phyloP scores from a whole-genome alignment of 2,329 filamentous ascomycete species.

The Cordyceps tenuipes region DNA sequence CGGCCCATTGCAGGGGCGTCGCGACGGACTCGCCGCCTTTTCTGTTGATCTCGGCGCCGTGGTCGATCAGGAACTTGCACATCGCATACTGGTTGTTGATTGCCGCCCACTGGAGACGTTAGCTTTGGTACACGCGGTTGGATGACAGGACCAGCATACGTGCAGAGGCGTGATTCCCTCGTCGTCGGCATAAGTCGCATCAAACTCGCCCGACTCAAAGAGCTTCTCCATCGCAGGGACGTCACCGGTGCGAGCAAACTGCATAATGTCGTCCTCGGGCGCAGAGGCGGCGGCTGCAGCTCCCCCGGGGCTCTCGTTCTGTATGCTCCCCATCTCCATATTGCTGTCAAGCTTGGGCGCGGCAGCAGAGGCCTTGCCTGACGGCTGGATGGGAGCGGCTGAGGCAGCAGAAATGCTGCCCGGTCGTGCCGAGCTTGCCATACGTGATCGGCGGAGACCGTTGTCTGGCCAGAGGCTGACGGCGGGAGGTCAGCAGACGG shows the following conservation, averaged over 20 bases:
- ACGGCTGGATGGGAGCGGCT: constrained; percentile 44
- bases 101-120: constrained; percentile 70
- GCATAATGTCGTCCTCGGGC: constrained; percentile 80
- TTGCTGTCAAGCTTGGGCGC: constrained; percentile 48
- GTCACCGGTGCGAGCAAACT: constrained; percentile 82
- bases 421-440: constrained; percentile 33
- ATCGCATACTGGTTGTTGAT: constrained; percentile 98
- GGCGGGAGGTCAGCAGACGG: neutral
- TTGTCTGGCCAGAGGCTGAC: neutral
- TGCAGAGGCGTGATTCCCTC: constrained; percentile 95
- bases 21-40: constrained; percentile 94
- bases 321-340: constrained; percentile 46
- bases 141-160: constrained; percentile 44
- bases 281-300: constrained; percentile 13
- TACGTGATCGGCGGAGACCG: constrained; percentile 17
- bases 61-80: constrained; percentile 84
- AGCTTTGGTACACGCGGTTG: constrained; percentile 6
- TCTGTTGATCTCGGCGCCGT: constrained; percentile 83
- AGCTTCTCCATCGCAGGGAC: constrained; percentile 80
- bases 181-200: constrained; percentile 75
- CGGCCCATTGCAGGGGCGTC: constrained; percentile 93
- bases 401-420: constrained; percentile 29
- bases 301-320: constrained; percentile 28
- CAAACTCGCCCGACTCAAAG: constrained; percentile 73
- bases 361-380: constrained; percentile 44